Conservation (phyloP, 2,329 filamentous ascomycete genomes). For the Aspergillus sp. region DNA sequence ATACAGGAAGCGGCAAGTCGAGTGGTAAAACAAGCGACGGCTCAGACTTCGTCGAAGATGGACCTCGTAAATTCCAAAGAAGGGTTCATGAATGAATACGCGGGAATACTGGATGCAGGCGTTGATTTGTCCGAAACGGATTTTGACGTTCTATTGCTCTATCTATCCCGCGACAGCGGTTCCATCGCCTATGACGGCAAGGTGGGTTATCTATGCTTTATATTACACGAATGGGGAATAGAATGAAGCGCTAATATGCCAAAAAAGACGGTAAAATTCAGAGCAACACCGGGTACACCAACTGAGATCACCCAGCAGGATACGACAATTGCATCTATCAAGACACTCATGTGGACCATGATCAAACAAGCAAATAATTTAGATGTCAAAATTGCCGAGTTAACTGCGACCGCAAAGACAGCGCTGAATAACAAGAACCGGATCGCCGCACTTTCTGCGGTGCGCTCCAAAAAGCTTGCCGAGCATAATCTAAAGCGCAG, state of each 20-base stretch:
- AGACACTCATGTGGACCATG: slow-evolving; percentile 63
- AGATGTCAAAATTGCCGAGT: slow-evolving; percentile 44
- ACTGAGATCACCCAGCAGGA: slow-evolving; percentile 67
- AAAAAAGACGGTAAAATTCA: slow-evolving; percentile 66
- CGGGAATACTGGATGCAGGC: slow-evolving; percentile 43
- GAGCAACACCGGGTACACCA: slow-evolving; percentile 42
- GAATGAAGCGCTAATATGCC: slow-evolving; percentile 12
- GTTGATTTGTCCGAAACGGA: slow-evolving; percentile 56
- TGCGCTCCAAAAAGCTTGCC: slow-evolving; percentile 75
- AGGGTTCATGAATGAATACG: slow-evolving; percentile 57
- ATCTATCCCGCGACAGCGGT: slow-evolving; percentile 61
- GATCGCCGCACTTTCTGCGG: slow-evolving; percentile 65
- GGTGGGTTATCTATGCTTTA: slow-evolving; percentile 23
- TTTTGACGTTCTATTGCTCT: slow-evolving; percentile 62
- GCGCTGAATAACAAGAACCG: slow-evolving; percentile 69
- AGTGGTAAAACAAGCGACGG: slow-evolving; percentile 42
- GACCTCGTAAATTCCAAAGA: slow-evolving; percentile 62
- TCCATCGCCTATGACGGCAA: slow-evolving; percentile 43
- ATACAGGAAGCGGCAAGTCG: slow-evolving; percentile 47
- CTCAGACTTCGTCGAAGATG: slow-evolving; percentile 46
- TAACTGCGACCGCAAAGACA: slow-evolving; percentile 55
- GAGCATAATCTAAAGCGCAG: slow-evolving; percentile 67
- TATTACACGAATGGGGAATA: slow-evolving; percentile 1
- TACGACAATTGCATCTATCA: slow-evolving; percentile 70
- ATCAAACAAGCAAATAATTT: slow-evolving; percentile 61